Evolutionary conservation across 169 alveolate species (phyloP).

Genomic region (Besnoitia besnoiti): DNA sequence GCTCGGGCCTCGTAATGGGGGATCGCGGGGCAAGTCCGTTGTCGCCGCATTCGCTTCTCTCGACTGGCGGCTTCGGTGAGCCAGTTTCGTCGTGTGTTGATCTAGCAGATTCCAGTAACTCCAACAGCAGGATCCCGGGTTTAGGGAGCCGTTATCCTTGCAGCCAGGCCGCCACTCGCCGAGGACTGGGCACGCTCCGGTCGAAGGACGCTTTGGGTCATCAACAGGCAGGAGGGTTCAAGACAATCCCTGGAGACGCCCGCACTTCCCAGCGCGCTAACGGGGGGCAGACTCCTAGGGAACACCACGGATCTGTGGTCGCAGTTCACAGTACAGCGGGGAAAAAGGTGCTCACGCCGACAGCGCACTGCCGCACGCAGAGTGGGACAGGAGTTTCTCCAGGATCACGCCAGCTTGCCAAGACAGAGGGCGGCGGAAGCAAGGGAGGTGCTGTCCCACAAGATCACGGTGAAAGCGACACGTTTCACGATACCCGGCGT

Average conservation of each 20-base stretch:
- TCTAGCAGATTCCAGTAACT: too few relatives aligned
- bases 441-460: neutral
- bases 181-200: neutral
- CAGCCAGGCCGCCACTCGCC: neutral
- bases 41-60: too few relatives aligned
- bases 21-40: too few relatives aligned
- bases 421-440: neutral
- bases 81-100: too few relatives aligned
- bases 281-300: too few relatives aligned
- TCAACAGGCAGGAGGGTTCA: neutral
- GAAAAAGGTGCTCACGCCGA: neutral
- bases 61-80: too few relatives aligned
- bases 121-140: too few relatives aligned
- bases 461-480: neutral
- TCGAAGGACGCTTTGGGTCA: neutral
- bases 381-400: too few relatives aligned
- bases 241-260: neutral
- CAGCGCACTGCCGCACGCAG: neutral
- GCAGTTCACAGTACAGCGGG: neutral
- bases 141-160: neutral
- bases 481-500: slow-evolving; percentile 5
- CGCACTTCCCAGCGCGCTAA: too few relatives aligned
- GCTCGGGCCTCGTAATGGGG: neutral
- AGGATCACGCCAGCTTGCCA: too few relatives aligned
- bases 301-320: too few relatives aligned